These are phyloP conservation scores for Microsporum canis DNA, from an alignment of 2,329 filamentous ascomycete species.

Conservation along the genomic window DNA sequence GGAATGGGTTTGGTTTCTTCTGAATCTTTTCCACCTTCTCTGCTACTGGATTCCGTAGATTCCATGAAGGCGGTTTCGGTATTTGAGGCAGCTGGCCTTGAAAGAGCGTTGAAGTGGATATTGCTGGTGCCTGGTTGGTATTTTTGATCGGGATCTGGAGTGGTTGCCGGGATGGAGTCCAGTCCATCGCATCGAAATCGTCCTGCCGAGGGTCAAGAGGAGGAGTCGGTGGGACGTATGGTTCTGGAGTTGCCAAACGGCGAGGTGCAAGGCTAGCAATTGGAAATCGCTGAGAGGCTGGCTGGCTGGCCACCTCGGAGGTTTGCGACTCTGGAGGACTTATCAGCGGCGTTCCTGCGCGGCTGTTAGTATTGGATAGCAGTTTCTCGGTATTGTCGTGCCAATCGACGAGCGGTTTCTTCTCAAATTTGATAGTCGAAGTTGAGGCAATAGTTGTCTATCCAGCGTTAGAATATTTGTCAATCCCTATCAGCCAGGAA, in stretches of 20 bases:
- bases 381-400: slow-evolving; percentile 27
- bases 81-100: slow-evolving; percentile 33
- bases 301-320: slow-evolving; percentile 13
- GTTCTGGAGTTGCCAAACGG: slow-evolving; percentile 15
- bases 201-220: slow-evolving; percentile 26
- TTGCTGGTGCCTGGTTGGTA: slow-evolving; percentile 21
- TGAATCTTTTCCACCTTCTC: slow-evolving; percentile 19
- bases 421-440: slow-evolving; percentile 30
- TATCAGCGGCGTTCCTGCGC: slow-evolving; percentile 12
- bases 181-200: slow-evolving; percentile 38
- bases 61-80: slow-evolving; percentile 31
- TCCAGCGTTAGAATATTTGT: slow-evolving; percentile 16
- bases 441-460: slow-evolving; percentile 31
- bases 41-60: slow-evolving; percentile 24
- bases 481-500: not conserved
- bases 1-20: slow-evolving; percentile 29
- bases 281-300: slow-evolving; percentile 26
- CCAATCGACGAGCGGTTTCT: slow-evolving; percentile 33
- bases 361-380: slow-evolving; percentile 16
- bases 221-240: slow-evolving; percentile 27
- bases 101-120: slow-evolving; percentile 32
- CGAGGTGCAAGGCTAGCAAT: slow-evolving; percentile 29
- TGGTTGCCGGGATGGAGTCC: slow-evolving; percentile 37
- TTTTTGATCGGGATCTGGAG: slow-evolving; percentile 25
- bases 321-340: slow-evolving; percentile 13